These are phyloP conservation scores for Brachypodium distachyon DNA, from an alignment of 202 grass and related monocot species.

Conservation along the genomic window DNA sequence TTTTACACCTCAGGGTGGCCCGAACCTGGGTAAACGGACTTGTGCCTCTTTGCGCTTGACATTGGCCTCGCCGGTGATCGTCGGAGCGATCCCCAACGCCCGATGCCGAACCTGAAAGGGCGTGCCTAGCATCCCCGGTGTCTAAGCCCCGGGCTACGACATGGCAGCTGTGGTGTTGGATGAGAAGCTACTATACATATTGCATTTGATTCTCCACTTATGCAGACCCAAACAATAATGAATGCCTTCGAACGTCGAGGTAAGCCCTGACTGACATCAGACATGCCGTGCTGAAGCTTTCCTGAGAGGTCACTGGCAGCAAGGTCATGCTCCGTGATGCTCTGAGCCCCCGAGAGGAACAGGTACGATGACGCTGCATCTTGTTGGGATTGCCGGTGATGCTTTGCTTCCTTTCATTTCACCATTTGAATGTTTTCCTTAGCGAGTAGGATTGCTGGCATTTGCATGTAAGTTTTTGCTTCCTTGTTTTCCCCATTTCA, in stretches of 20 bases:
- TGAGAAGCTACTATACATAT: slow-evolving; percentile 40
- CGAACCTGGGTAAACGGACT: no score
- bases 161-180: slow-evolving; percentile 26
- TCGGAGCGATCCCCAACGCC: no score
- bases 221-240: slow-evolving; percentile 16
- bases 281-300: slow-evolving; percentile 35
- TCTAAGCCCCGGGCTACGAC: no score
- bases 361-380: no score
- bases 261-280: slow-evolving; percentile 40
- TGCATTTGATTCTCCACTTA: slow-evolving; percentile 36
- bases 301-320: slow-evolving; percentile 28
- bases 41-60: no score
- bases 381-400: slow-evolving; percentile 33
- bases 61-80: no score
- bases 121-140: no score
- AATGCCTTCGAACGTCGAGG: slow-evolving; percentile 39
- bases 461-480: no score
- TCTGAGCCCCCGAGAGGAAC: no score
- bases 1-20: no score
- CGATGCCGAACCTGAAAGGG: no score
- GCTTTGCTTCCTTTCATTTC: slow-evolving; percentile 8
- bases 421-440: not conserved
- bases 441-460: not conserved
- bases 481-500: no score
- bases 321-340: slow-evolving; percentile 33